A percentile compares a stretch with the other conserved stretches of the same genome.
Conservation (phyloP, 1,139 yeast genomes). For the Barnettozyma hawaiiensis region DNA sequence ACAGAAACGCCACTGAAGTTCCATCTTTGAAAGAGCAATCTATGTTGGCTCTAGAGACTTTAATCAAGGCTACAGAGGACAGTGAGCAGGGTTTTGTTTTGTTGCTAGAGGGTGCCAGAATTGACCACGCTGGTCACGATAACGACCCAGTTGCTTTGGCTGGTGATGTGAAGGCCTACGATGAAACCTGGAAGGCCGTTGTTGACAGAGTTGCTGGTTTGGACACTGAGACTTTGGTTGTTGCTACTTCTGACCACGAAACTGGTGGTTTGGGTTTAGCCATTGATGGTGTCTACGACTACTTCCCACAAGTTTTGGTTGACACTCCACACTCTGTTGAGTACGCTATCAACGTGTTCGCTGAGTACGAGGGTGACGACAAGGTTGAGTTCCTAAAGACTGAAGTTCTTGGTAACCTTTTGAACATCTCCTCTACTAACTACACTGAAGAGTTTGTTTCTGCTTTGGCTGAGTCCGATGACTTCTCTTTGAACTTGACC, state of each 20-base stretch:
- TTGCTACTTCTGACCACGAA: conserved; percentile 26
- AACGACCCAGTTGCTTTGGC: conserved; percentile 24
- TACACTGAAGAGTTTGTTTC: conserved; percentile 19
- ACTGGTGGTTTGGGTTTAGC: conserved; percentile 24
- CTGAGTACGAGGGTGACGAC: conserved; percentile 20
- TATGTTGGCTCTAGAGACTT: conserved; percentile 21
- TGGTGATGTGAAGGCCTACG: conserved; percentile 20
- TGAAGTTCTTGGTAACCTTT: conserved; percentile 14
- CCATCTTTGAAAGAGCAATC: conserved; percentile 23
- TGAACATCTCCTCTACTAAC: conserved; percentile 18
- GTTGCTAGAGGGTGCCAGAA: conserved; percentile 25
- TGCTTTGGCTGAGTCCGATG: conserved; percentile 11
- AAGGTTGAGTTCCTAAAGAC: conserved; percentile 15
- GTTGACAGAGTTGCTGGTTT: conserved; percentile 20
- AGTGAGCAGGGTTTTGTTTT: conserved; percentile 23
- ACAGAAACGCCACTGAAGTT: conserved; percentile 19
- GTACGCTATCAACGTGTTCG: conserved; percentile 15
- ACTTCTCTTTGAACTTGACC: conserved; percentile 14
- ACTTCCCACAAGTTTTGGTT: conserved; percentile 20
- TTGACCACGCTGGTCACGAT: conserved; percentile 24
- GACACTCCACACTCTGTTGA: conserved; percentile 21
- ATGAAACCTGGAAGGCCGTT: conserved; percentile 23
- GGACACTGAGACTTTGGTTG: conserved; percentile 23
- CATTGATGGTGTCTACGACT: conserved; percentile 17
- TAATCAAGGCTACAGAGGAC: conserved; percentile 22